Conservation (phyloP, 805 yeast species). For the Myxozyma kluyveri region DNA sequence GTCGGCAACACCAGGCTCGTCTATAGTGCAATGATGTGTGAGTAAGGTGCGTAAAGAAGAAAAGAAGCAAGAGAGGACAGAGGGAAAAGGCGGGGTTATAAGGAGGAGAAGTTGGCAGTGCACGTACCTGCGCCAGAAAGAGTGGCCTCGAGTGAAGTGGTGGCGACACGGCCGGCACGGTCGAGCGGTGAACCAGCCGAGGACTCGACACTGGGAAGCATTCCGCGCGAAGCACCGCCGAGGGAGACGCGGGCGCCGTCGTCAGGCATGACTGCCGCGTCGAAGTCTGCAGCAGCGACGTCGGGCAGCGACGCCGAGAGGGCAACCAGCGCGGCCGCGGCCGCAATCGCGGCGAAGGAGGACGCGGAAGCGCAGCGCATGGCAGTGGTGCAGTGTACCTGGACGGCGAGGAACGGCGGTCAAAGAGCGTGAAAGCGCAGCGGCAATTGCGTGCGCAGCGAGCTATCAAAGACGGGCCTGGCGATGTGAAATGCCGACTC, state of each 20-base stretch:
- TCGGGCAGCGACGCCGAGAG: constrained; percentile 1
- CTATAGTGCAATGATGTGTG: constrained; percentile 1
- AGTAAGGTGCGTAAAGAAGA: background rate
- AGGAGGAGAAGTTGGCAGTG: background rate
- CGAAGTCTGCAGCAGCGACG: constrained; percentile 4
- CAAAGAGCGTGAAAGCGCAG: too few species aligned
- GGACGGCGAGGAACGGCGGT: background rate
- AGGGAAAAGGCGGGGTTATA: background rate
- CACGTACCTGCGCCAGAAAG: constrained; percentile 1
- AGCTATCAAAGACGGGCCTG: too few species aligned
- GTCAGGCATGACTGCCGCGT: background rate
- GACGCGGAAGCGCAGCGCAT: background rate
- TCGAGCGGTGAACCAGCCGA: constrained; percentile 25
- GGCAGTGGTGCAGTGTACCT: background rate
- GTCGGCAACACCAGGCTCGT: background rate
- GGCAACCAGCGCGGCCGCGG: background rate
- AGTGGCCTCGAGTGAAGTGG: background rate
- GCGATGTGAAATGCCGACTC: too few species aligned
- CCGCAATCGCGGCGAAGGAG: background rate
- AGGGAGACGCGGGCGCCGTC: background rate
- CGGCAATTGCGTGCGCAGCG: too few species aligned
- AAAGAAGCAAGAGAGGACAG: background rate
- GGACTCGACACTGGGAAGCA: too few species aligned
- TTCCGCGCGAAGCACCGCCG: background rate
- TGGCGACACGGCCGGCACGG: constrained; percentile 7